A percentile compares a stretch with the other conserved stretches of the same genome.
These are phyloP conservation scores for Sutorius australiensis DNA, from an alignment of 768 basidiomycete species.

Conservation along the genomic window DNA sequence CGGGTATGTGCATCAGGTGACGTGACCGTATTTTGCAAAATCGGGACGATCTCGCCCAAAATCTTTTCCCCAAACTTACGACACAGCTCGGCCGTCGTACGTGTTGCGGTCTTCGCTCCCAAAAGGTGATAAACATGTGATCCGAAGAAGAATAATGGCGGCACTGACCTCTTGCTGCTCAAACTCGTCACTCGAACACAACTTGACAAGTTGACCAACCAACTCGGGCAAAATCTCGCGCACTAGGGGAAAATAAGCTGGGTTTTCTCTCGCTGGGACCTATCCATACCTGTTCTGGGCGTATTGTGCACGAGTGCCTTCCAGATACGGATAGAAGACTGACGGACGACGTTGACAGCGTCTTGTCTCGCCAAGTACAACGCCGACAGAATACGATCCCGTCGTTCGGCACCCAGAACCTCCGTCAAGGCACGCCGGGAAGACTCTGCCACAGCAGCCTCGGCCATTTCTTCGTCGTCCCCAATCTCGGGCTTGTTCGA, in stretches of 20 bases:
- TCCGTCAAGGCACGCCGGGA: conserved; percentile 85
- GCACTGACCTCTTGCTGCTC: conserved; percentile 84
- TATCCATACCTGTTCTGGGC: conserved; percentile 69
- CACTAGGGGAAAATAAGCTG: conserved; percentile 39
- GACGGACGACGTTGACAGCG: conserved; percentile 81
- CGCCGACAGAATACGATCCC: conserved; percentile 87
- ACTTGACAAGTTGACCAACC: conserved; percentile 66
- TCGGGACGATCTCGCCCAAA: conserved; percentile 75
- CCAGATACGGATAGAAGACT: conserved; percentile 94
- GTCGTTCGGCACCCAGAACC: conserved; percentile 80
- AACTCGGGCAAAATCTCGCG: conserved; percentile 90
- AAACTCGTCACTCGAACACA: conserved; percentile 73
- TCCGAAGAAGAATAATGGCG: accelerated
- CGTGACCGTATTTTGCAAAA: conserved; percentile 62
- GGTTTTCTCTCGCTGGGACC: background rate
- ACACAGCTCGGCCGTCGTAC: conserved; percentile 85
- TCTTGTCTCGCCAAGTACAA: conserved; percentile 94
- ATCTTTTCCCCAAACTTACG: conserved; percentile 95
- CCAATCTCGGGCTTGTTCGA: conserved; percentile 77
- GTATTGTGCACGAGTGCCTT: conserved; percentile 96
- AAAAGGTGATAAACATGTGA: background rate
- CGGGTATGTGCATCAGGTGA: conserved; percentile 63
- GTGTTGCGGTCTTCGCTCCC: conserved; percentile 60
- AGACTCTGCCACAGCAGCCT: conserved; percentile 64
- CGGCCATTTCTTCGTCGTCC: conserved; percentile 67